Percentiles rank a stretch among this genome's conserved stretches.
Evolutionary conservation across 2,329 filamentous ascomycete genomes (phyloP).

Genomic region (Trichoderma sp.): DNA sequence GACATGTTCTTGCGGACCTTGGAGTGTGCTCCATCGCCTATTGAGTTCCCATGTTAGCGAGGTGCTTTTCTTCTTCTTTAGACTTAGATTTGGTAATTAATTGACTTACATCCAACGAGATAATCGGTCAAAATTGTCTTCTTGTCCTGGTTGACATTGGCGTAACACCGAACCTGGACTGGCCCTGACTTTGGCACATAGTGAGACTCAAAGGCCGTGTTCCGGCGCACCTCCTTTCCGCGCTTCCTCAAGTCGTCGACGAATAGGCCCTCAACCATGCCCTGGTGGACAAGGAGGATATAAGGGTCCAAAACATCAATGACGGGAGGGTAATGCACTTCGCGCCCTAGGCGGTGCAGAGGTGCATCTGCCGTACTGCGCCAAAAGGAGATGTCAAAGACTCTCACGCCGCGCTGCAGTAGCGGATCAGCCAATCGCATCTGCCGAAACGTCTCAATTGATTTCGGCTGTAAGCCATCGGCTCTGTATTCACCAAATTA

Average conservation of each 20-base stretch:
- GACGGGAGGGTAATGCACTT: constrained; percentile 65
- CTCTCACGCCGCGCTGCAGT: constrained; percentile 63
- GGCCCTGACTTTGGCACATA: constrained; percentile 42
- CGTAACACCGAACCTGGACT: constrained; percentile 50
- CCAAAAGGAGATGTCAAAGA: constrained; percentile 77
- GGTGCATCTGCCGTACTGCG: constrained; percentile 49
- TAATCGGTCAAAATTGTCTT: constrained; percentile 57
- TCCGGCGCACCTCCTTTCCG: constrained; percentile 61
- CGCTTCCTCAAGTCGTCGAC: constrained; percentile 65
- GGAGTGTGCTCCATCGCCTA: constrained; percentile 68
- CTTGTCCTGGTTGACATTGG: constrained; percentile 51
- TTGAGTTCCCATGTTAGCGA: neutral
- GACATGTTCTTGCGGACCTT: constrained; percentile 64
- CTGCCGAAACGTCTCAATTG: constrained; percentile 72
- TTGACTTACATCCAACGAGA: constrained; percentile 60
- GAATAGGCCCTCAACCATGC: constrained; percentile 70
- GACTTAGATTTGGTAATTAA: neutral
- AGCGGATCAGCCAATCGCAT: constrained; percentile 69
- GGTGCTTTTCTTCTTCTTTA: neutral
- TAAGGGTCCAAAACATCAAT: constrained; percentile 58
- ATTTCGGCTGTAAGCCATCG: constrained; percentile 74
- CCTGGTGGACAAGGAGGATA: constrained; percentile 64
- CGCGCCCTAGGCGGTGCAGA: constrained; percentile 60
- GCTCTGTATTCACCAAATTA: constrained; percentile 43
- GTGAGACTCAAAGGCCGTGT: constrained; percentile 61